Percentiles rank a stretch among this genome's conserved stretches.
These are phyloP conservation scores for Fagopyrum tataricum DNA, from an alignment of 148 eudicot species.

Conservation along the genomic window DNA sequence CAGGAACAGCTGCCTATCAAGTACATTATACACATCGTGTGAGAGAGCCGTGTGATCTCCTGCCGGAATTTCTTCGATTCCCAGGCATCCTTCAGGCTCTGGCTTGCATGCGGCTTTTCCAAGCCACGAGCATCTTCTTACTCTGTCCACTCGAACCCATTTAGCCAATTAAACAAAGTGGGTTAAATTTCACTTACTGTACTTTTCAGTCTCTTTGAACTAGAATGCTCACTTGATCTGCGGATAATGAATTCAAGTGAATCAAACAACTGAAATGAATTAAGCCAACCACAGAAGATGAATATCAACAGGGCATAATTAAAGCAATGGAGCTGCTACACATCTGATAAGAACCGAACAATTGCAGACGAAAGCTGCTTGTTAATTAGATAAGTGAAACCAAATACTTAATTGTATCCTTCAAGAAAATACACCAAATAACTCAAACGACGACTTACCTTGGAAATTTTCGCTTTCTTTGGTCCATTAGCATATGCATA, in stretches of 20 bases:
- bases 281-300: not conserved
- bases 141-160: not conserved
- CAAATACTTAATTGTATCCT: not conserved
- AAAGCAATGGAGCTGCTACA: too few species aligned
- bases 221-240: not conserved
- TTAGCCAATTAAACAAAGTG: not conserved
- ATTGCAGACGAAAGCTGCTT: not conserved
- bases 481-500: not conserved
- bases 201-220: constrained; percentile 9
- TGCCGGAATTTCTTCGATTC: too few species aligned
- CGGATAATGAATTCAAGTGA: not conserved
- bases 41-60: too few species aligned
- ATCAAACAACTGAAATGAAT: not conserved
- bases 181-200: not conserved
- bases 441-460: not conserved
- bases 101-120: too few species aligned
- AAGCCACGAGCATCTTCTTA: too few species aligned
- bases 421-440: not conserved
- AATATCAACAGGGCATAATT: not conserved
- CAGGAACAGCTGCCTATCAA: too few species aligned
- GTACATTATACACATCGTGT: too few species aligned
- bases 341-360: not conserved
- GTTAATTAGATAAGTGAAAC: not conserved
- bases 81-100: too few species aligned
- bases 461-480: not conserved